A percentile compares a stretch with the other conserved stretches of the same genome.
Conservation (phyloP, 2,329 filamentous ascomycete genomes). For the Blastomyces gilchristii region DNA sequence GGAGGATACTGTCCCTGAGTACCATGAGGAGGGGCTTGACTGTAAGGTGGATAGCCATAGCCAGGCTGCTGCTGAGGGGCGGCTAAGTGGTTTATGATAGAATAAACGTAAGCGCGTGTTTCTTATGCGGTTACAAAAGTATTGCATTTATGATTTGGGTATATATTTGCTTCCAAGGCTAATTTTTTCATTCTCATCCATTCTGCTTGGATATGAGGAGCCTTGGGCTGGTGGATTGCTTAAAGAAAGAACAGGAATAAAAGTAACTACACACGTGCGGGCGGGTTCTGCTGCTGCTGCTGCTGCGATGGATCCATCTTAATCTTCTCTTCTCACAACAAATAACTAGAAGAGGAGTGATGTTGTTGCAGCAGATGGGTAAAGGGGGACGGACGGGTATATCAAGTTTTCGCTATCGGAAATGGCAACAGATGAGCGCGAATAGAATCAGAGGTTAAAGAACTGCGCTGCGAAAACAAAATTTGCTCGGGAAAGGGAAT, state of each 20-base stretch:
- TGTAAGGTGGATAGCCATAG: slow-evolving; percentile 5
- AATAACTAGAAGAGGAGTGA: no score
- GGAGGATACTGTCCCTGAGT: slow-evolving; percentile 7
- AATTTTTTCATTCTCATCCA: background rate
- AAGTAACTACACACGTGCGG: background rate
- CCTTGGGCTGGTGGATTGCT: background rate
- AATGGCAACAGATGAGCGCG: no score
- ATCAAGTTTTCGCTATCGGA: background rate
- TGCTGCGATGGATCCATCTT: slow-evolving; percentile 6
- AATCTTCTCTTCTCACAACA: background rate
- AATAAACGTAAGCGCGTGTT: background rate
- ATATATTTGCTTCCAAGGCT: background rate
- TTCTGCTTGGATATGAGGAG: background rate
- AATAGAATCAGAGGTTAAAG: background rate
- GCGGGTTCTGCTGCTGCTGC: slow-evolving; percentile 1
- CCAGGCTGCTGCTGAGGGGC: background rate
- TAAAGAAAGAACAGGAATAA: background rate
- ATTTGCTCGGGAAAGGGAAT: background rate
- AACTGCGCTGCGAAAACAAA: background rate
- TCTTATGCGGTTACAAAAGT: no score
- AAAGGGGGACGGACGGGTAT: background rate
- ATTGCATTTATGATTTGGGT: background rate
- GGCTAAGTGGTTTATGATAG: background rate
- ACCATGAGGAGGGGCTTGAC: background rate
- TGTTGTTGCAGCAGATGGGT: background rate